Base-by-base conservation (phyloP, 257 asterid species). In the Solanum ossicruentum region DNA sequence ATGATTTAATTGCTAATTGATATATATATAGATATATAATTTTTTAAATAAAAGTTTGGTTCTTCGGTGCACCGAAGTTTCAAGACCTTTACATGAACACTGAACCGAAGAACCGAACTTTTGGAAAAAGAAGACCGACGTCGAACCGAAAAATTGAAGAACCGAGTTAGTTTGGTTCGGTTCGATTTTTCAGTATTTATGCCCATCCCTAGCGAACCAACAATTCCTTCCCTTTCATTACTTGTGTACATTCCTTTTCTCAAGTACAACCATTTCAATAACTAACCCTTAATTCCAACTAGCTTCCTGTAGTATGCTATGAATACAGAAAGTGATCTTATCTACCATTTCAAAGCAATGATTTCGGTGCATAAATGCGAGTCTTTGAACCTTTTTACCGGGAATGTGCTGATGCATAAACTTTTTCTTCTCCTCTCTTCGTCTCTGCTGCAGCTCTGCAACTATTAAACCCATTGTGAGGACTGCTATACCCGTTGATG, bases 401-500 rank as follows among this genome's bases (percentile, higher is more conserved):
- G 82, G 43, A 73, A 51, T 51, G 45, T 23, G 43, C 63, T 49
- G 82, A 51, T 49, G 45, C 82, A 49, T 49, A 49, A 51, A 16
- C 82, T 51, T 21, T 69, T 60, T 51, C 49, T 61, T 67, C 75
- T 75, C 51, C 20, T 43, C 78, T 72, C 9, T 86, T 70, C 39
- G 47, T 70, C 82, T 70, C 45, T 66, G 85, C 55, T 87, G 90
- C 90, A 96, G 99, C 86, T 96, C 88, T 84, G 94, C 93, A 83
- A 91, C 87, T 84, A 92, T 94, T 41, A 45, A 90, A 18, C 98
- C 98, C 12, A 89, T 88, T 41, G 98, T 97, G 63, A 92, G 90
- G 89, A 97, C 99, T 58, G 98, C 99, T 5, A 96, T 97, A 85
- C 99, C 98, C 5, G 99, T 97, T 85, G 99, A 97, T 58, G 99